Conservation (phyloP, 495 filamentous ascomycete species). For the Entonaema liquescens region DNA sequence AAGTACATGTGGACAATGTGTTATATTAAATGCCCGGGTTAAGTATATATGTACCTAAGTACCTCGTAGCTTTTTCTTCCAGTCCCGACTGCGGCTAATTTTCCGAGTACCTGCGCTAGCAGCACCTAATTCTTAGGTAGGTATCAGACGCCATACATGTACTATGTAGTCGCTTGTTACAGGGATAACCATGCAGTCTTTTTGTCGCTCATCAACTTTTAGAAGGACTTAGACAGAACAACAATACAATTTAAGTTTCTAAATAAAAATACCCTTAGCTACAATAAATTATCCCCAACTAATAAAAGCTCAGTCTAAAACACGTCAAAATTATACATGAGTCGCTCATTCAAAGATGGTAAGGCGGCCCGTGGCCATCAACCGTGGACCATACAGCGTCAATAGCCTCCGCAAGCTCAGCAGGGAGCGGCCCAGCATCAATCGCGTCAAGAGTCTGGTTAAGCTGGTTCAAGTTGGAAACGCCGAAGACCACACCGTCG, state of each 20-base stretch:
- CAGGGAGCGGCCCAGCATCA: not conserved
- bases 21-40: constrained; percentile 9
- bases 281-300: not conserved
- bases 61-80: not conserved
- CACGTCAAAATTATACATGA: not conserved
- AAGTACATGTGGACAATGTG: constrained; percentile 13
- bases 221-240: too few relatives aligned
- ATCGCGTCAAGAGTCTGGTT: not conserved
- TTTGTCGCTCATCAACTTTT: too few relatives aligned
- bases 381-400: not conserved
- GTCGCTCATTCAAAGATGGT: not conserved
- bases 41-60: not conserved
- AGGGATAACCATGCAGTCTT: not conserved
- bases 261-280: too few relatives aligned
- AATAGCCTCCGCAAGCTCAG: not conserved
- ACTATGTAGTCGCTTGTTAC: not conserved
- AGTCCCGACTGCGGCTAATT: not conserved
- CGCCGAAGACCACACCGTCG: not conserved
- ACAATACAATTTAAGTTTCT: too few relatives aligned
- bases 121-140: too few relatives aligned
- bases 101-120: not conserved
- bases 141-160: not conserved
- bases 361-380: not conserved
- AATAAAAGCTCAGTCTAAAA: not conserved
- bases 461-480: not conserved